phyloP scores from a whole-genome alignment of 345 rosid species.

The Melaleuca quinquenervia region DNA sequence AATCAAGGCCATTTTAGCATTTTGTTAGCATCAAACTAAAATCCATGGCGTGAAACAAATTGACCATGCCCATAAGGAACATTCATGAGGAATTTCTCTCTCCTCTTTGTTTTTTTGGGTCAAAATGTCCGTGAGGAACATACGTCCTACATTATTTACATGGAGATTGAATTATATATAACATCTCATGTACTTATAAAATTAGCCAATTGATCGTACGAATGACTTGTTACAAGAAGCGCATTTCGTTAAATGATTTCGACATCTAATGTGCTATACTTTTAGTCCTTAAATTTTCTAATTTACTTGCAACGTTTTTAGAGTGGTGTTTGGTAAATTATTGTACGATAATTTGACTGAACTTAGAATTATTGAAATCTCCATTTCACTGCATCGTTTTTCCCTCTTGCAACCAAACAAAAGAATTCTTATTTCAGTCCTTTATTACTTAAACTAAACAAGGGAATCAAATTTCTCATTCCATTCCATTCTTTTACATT shows the following conservation, averaged over 20 bases:
- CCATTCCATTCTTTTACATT: no score
- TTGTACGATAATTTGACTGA: neutral
- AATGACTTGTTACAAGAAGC: accelerated
- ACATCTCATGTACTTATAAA: neutral
- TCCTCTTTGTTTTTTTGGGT: accelerated
- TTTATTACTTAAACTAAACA: no score
- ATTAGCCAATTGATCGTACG: accelerated
- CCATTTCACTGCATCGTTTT: neutral
- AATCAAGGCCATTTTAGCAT: neutral
- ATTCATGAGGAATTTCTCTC: neutral
- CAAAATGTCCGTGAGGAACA: neutral
- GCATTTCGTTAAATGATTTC: neutral
- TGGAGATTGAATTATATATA: neutral
- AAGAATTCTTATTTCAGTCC: no score
- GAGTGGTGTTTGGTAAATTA: neutral
- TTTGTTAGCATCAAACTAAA: neutral
- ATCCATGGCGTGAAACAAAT: neutral
- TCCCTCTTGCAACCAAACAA: neutral
- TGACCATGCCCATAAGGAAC: neutral
- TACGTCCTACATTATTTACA: neutral
- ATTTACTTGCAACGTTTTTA: neutral
- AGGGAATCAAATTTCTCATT: no score
- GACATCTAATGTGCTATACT: neutral
- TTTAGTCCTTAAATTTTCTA: accelerated
- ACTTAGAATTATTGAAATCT: neutral